Percentiles rank a stretch among this genome's conserved stretches.
These are phyloP conservation scores for Suillus ampliporus DNA, from an alignment of 768 basidiomycete genomes.

Conservation along the genomic window DNA sequence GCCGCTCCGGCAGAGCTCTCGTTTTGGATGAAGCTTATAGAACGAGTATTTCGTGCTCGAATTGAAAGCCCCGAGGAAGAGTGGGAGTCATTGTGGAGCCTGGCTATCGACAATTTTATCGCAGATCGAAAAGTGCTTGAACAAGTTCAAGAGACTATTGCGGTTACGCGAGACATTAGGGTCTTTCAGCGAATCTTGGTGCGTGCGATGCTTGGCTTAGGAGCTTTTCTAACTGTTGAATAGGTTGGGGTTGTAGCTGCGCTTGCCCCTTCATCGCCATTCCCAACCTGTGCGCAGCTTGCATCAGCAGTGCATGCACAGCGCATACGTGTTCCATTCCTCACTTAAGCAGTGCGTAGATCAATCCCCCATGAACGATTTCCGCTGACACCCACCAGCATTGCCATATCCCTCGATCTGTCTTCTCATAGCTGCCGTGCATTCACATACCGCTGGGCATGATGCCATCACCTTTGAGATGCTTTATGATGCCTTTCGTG, in stretches of 20 bases:
- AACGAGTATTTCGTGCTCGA: conserved; percentile 45
- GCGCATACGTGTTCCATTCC: conserved; percentile 58
- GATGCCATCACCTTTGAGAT: conserved; percentile 89
- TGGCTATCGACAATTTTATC: conserved; percentile 62
- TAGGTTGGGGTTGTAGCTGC: conserved; percentile 53
- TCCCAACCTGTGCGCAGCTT: conserved; percentile 54
- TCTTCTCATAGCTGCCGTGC: conserved; percentile 84
- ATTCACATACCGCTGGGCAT: conserved; percentile 77
- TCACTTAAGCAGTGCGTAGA: conserved; percentile 56
- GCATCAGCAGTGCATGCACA: conserved; percentile 52
- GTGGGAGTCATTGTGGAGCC: conserved; percentile 68
- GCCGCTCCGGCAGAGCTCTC: conserved; percentile 58
- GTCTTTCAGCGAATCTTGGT: conserved; percentile 68
- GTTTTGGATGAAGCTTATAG: conserved; percentile 57
- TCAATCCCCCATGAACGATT: background rate
- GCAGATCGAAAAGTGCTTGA: conserved; percentile 50
- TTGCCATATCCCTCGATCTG: conserved; percentile 82
- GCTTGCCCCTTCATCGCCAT: conserved; percentile 58
- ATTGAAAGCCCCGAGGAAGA: conserved; percentile 42
- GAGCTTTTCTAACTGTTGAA: conserved; percentile 15
- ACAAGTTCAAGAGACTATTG: conserved; percentile 62
- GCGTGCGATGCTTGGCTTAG: conserved; percentile 45
- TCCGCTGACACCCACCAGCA: conserved; percentile 43
- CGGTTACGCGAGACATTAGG: conserved; percentile 63
- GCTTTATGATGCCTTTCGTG: conserved; percentile 79